Conservation (phyloP, 352 stramenopile species). For the Pythium dissimile region DNA sequence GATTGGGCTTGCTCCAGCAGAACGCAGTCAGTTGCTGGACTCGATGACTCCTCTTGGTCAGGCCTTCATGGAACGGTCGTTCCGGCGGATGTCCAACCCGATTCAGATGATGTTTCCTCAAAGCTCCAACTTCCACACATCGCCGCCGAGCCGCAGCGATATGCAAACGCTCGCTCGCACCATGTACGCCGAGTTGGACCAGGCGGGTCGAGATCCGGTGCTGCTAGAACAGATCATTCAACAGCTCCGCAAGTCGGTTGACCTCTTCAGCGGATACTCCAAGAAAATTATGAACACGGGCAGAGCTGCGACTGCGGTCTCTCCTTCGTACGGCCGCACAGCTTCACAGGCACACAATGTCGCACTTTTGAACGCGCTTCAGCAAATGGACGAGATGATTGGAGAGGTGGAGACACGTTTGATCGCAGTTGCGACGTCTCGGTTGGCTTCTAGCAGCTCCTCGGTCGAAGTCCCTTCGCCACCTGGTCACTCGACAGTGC, state of each 20-base stretch:
- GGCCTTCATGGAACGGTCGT: slow-evolving; percentile 63
- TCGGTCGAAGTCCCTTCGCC: not conserved
- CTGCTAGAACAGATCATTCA: slow-evolving; percentile 53
- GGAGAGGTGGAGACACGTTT: slow-evolving; percentile 52
- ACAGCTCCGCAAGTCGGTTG: slow-evolving; percentile 60
- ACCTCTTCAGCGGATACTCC: slow-evolving; percentile 65
- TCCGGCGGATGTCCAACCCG: slow-evolving; percentile 60
- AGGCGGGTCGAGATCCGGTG: slow-evolving; percentile 51
- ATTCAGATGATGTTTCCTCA: slow-evolving; percentile 89
- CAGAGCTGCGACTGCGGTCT: slow-evolving; percentile 41
- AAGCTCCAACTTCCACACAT: slow-evolving; percentile 79
- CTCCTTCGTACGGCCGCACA: slow-evolving; percentile 51
- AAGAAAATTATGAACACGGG: slow-evolving; percentile 73
- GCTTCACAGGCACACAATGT: slow-evolving; percentile 79
- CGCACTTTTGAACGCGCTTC: slow-evolving; percentile 59
- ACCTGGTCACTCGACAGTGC: not conserved
- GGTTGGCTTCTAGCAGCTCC: not conserved
- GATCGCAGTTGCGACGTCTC: slow-evolving; percentile 9
- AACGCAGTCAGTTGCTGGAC: slow-evolving; percentile 69
- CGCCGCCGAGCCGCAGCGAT: slow-evolving; percentile 71
- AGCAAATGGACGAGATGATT: slow-evolving; percentile 60
- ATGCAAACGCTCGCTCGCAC: slow-evolving; percentile 80
- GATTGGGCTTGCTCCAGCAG: slow-evolving; percentile 35
- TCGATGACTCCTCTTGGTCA: slow-evolving; percentile 65
- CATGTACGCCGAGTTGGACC: slow-evolving; percentile 68